phyloP scores from a whole-genome alignment of 192 early-diverging fungal species.

The Podochytrium sp. region DNA sequence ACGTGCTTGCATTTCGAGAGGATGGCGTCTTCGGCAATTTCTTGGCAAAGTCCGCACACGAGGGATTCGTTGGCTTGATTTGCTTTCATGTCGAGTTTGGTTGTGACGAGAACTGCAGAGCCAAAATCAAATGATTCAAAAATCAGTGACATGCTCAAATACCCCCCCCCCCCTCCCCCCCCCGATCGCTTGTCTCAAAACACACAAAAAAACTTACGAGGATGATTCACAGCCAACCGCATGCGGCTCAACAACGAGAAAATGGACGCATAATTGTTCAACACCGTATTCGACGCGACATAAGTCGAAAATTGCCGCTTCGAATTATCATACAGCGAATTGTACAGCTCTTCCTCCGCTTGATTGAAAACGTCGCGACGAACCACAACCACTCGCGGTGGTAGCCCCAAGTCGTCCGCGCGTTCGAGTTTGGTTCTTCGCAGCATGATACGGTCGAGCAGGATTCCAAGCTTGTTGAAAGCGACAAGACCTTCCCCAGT shows the following conservation, averaged over 20 bases:
- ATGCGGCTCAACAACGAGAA: constrained; percentile 89
- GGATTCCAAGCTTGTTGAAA: constrained; percentile 72
- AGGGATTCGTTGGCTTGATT: constrained; percentile 64
- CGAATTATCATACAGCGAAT: constrained; percentile 75
- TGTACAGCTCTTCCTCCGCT: constrained; percentile 90
- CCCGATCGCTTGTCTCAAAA: no score
- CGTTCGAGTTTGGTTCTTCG: constrained; percentile 88
- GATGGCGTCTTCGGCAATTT: constrained; percentile 87
- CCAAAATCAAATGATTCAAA: not conserved
- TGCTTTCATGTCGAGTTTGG: constrained; percentile 32
- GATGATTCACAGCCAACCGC: constrained; percentile 91
- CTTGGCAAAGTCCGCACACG: constrained; percentile 86
- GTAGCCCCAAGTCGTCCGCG: constrained; percentile 84
- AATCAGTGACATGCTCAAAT: not conserved
- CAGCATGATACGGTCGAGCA: constrained; percentile 88
- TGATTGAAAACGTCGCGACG: constrained; percentile 84
- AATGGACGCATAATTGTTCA: constrained; percentile 94
- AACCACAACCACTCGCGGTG: constrained; percentile 79
- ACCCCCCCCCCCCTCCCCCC: not conserved
- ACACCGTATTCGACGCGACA: constrained; percentile 75
- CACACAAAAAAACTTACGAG: constrained; percentile 33
- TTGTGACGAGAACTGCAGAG: constrained; percentile 44
- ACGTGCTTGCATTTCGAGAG: constrained; percentile 83
- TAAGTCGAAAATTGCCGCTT: constrained; percentile 77
- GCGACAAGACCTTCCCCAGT: constrained; percentile 61